Base-by-base conservation (phyloP, 2,329 filamentous ascomycete genomes). In the Rhinocladiella similis region DNA sequence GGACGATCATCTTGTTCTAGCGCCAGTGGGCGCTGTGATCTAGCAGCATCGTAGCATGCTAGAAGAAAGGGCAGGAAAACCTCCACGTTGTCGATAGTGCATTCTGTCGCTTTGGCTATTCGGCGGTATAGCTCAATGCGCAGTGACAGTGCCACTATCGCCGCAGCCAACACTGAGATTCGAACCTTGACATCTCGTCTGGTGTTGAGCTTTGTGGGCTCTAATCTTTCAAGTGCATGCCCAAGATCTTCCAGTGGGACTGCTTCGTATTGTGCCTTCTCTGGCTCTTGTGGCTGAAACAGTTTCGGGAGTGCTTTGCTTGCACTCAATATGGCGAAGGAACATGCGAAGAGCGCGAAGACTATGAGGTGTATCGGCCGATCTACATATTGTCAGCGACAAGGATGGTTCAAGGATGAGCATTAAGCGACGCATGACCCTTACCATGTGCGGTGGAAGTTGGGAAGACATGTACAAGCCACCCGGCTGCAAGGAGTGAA, bases 331-430 rank as follows among this genome's bases (percentile, higher is more conserved):
- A 79, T 66, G 38, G 66, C 68, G 19, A 68, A 60, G 7, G 75
- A 76, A 9, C 73, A 67, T 20, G 74, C 65, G 39, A 73, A 70
- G 38, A 79, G 75, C 19, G 72, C 65, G 3, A 77, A 61, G 36
- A 76, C 68, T 16, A 70, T 66, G 5, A 76, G 72, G 61, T 76
- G 76, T 13, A 78, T 61, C 3, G 79, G 77, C 47, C 74, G 75
- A 61, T 80, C 79, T 77, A 54, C 27, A 7, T 14, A 38, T 13
- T 20, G 29, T 48, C 27, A 48, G 46, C 12, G 33, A 5, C 33
- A 50, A n/a, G 19, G 18, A 16, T 49, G 45, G 16, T 35, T 19
- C 33, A 16, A 33, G n/a, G 13, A n/a, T 20, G 9, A 14, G 39
- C 19, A 22, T 27, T 25, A 22, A 38, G n/a, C 14, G 25, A 16